Conservation (phyloP, 148 eudicot genomes). For the Amaranthus hypochondriacus region DNA sequence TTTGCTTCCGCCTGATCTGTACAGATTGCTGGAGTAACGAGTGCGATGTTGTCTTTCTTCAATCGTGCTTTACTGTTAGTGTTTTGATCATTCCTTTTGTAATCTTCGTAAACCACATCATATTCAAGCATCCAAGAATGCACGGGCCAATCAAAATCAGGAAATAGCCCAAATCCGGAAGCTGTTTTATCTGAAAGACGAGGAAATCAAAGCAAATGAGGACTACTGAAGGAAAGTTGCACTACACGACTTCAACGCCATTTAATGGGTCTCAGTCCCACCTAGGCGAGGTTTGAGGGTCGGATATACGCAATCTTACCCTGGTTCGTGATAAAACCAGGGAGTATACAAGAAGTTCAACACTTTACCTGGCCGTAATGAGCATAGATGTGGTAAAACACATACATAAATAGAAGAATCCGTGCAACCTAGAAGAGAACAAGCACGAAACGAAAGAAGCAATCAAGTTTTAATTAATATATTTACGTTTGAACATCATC, state of each 20-base stretch:
- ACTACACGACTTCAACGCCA: too few species aligned
- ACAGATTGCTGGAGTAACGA: background rate
- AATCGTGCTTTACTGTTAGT: slow-evolving; percentile 44
- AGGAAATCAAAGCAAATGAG: background rate
- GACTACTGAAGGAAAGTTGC: background rate
- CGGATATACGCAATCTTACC: too few species aligned
- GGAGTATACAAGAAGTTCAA: background rate
- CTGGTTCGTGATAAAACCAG: background rate
- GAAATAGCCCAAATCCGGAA: slow-evolving; percentile 50
- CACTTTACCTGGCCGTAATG: slow-evolving; percentile 75
- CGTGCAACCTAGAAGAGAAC: slow-evolving; percentile 64
- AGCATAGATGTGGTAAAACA: slow-evolving; percentile 62
- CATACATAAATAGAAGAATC: slow-evolving; percentile 61
- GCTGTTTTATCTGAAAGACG: slow-evolving; percentile 50
- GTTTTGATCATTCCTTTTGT: slow-evolving; percentile 83
- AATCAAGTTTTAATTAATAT: background rate
- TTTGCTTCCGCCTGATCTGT: slow-evolving; percentile 1
- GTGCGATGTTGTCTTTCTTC: background rate
- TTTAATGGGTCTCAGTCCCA: too few species aligned
- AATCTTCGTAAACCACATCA: slow-evolving; percentile 85
- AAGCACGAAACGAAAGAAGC: slow-evolving; percentile 10
- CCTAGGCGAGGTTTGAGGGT: too few species aligned
- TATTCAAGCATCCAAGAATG: slow-evolving; percentile 51
- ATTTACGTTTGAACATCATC: slow-evolving; percentile 1
- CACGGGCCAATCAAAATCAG: slow-evolving; percentile 45